Evolutionary conservation across 1,284 basidiomycete species (phyloP).

Genomic region (Sporisorium exsertum): DNA sequence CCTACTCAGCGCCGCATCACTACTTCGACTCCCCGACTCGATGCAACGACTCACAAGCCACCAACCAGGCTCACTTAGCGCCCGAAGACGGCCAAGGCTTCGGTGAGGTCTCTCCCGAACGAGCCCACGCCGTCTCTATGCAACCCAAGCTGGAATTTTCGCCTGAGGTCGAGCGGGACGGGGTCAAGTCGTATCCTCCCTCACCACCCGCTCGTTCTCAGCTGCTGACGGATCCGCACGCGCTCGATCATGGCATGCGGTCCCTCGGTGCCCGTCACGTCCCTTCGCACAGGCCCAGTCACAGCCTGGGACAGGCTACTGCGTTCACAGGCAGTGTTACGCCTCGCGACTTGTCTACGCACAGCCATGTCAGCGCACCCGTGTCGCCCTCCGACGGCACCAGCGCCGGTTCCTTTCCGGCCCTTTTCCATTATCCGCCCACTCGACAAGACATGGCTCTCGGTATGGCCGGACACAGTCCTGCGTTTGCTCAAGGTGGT

Average conservation of each 20-base stretch:
- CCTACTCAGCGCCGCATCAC: constrained; percentile 1
- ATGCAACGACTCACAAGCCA: constrained; percentile 12
- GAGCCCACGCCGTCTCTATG: not conserved
- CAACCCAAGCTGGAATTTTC: constrained; percentile 17
- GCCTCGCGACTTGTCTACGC: constrained; percentile 12
- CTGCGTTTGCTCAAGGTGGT: constrained; percentile 16
- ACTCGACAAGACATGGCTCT: constrained; percentile 20
- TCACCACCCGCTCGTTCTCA: constrained; percentile 27
- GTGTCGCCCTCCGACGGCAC: constrained; percentile 40
- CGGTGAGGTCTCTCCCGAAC: constrained; percentile 1
- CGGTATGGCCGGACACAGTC: constrained; percentile 15
- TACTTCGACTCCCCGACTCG: constrained; percentile 2
- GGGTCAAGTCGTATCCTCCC: constrained; percentile 33
- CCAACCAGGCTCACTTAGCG: not conserved
- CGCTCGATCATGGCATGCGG: not conserved
- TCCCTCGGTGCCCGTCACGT: constrained; percentile 17
- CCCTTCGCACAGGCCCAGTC: constrained; percentile 38
- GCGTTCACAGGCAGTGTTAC: constrained; percentile 29
- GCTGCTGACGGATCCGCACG: constrained; percentile 11
- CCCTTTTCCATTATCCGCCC: constrained; percentile 12
- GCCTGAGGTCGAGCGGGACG: constrained; percentile 8
- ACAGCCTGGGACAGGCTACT: constrained; percentile 46
- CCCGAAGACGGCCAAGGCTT: not conserved
- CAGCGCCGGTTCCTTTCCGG: constrained; percentile 6
- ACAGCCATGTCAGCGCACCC: constrained; percentile 38